phyloP scores from a whole-genome alignment of 2,329 filamentous ascomycete genomes.

The Xylaria sp. region DNA sequence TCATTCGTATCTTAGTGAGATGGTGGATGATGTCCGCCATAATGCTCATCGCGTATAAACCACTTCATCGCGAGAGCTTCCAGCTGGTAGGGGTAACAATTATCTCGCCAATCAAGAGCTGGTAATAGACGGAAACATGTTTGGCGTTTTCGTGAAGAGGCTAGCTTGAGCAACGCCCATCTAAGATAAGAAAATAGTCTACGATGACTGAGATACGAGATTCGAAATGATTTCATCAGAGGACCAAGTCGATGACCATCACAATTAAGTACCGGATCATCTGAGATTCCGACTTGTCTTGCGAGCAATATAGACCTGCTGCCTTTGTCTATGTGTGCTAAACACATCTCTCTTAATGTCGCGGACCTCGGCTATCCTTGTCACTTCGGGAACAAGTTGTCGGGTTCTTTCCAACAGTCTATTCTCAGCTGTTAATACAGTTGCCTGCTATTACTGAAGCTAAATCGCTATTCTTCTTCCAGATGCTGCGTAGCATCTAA shows the following conservation, averaged over 20 bases:
- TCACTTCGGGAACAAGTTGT: neutral
- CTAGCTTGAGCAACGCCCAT: constrained; percentile 4
- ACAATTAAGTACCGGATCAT: neutral
- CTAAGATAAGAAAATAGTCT: constrained; percentile 10
- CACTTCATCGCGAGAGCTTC: constrained; percentile 21
- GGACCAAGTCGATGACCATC: neutral
- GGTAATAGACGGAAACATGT: neutral
- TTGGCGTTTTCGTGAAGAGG: neutral
- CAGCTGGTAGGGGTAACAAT: constrained; percentile 2
- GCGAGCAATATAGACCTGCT: neutral
- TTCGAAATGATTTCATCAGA: constrained; percentile 18
- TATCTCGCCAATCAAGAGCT: constrained; percentile 21
- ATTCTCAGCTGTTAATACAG: no score
- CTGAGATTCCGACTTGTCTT: neutral
- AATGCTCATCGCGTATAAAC: constrained; percentile 4
- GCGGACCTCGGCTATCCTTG: neutral
- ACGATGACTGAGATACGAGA: neutral
- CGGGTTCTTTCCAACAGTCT: neutral
- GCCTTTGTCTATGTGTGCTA: neutral
- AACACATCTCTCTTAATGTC: neutral
- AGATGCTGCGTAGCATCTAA: neutral
- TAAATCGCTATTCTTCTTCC: neutral
- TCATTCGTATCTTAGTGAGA: constrained; percentile 14
- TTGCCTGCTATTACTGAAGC: neutral
- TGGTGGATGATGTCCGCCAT: constrained; percentile 19